These are phyloP conservation scores for Sporothrix dimorphospora DNA, from an alignment of 2,329 filamentous ascomycete species.

Conservation along the genomic window DNA sequence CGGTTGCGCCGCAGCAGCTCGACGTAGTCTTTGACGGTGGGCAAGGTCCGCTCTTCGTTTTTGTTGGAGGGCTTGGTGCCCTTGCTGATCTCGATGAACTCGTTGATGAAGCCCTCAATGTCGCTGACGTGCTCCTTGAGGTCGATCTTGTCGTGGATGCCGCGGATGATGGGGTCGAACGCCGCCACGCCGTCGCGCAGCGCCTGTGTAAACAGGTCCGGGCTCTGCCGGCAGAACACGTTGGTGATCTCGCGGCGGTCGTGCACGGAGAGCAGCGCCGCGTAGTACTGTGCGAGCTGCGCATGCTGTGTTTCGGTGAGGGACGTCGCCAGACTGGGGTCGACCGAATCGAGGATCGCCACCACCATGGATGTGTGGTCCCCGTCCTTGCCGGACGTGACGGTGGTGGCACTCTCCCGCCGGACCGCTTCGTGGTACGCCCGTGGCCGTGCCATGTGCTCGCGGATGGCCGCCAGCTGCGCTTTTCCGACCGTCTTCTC, in stretches of 20 bases:
- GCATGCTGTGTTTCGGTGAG: constrained; percentile 64
- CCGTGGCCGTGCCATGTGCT: constrained; percentile 57
- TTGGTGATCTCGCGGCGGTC: constrained; percentile 73
- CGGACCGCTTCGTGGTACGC: constrained; percentile 63
- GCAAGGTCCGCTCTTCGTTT: constrained; percentile 43
- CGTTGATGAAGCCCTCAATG: constrained; percentile 68
- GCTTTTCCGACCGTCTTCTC: constrained; percentile 58
- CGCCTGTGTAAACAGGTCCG: constrained; percentile 72
- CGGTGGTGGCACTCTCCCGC: constrained; percentile 53
- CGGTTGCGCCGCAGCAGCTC: constrained; percentile 67
- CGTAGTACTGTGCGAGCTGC: constrained; percentile 70
- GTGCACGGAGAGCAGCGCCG: constrained; percentile 69
- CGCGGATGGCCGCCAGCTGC: constrained; percentile 62
- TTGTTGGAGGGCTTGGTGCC: constrained; percentile 42
- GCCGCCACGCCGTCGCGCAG: constrained; percentile 67
- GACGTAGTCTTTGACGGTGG: constrained; percentile 74
- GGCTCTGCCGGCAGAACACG: constrained; percentile 67
- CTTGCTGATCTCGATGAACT: constrained; percentile 66
- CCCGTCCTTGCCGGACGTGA: constrained; percentile 40
- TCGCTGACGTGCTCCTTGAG: constrained; percentile 70
- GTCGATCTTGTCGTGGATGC: constrained; percentile 71
- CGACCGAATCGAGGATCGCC: constrained; percentile 62
- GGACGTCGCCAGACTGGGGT: constrained; percentile 49
- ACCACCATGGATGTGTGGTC: constrained; percentile 60
- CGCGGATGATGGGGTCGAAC: constrained; percentile 74